Percentiles rank a stretch among this genome's conserved stretches.
Evolutionary conservation across 192 early-diverging fungal species (phyloP).

Genomic region (Coemansia sp.): DNA sequence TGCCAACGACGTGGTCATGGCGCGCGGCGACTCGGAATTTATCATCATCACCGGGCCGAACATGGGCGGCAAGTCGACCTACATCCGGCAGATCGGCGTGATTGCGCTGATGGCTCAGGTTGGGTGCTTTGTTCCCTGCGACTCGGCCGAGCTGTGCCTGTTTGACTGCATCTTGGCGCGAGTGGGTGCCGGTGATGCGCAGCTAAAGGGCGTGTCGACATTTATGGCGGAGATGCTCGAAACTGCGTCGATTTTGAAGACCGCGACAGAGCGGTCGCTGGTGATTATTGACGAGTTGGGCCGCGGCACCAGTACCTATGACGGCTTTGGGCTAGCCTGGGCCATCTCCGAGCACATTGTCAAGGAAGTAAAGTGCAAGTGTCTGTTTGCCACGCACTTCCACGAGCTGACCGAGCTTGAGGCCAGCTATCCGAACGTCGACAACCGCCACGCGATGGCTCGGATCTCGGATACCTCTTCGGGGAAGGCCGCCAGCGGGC

Average conservation of each 20-base stretch:
- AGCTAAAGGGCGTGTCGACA: slow-evolving; percentile 89
- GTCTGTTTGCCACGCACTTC: slow-evolving; percentile 96
- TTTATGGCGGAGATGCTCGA: slow-evolving; percentile 97
- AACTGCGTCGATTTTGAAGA: slow-evolving; percentile 84
- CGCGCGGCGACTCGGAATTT: slow-evolving; percentile 68
- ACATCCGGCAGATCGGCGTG: slow-evolving; percentile 91
- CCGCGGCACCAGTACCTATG: slow-evolving; percentile 96
- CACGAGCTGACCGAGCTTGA: slow-evolving; percentile 90
- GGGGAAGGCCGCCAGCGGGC: slow-evolving; percentile 8
- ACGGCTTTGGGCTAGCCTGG: slow-evolving; percentile 97
- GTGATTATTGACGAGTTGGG: slow-evolving; percentile 96
- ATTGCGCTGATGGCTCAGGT: slow-evolving; percentile 92
- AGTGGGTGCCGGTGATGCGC: slow-evolving; percentile 92
- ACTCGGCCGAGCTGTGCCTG: slow-evolving; percentile 64
- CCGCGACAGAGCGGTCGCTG: slow-evolving; percentile 75
- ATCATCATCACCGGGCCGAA: slow-evolving; percentile 95
- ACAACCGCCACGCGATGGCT: slow-evolving; percentile 87
- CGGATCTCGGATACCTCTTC: slow-evolving; percentile 39
- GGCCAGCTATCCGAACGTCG: slow-evolving; percentile 64
- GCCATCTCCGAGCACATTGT: slow-evolving; percentile 78
- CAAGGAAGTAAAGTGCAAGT: slow-evolving; percentile 68
- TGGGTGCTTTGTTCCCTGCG: slow-evolving; percentile 91
- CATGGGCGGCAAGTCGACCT: slow-evolving; percentile 99
- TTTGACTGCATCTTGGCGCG: slow-evolving; percentile 88
- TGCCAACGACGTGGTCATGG: slow-evolving; percentile 83